Percentiles rank a stretch among this genome's conserved stretches.
These are phyloP conservation scores for Zea luxurians DNA, from an alignment of 176 grass and related monocot genomes.

Conservation along the genomic window DNA sequence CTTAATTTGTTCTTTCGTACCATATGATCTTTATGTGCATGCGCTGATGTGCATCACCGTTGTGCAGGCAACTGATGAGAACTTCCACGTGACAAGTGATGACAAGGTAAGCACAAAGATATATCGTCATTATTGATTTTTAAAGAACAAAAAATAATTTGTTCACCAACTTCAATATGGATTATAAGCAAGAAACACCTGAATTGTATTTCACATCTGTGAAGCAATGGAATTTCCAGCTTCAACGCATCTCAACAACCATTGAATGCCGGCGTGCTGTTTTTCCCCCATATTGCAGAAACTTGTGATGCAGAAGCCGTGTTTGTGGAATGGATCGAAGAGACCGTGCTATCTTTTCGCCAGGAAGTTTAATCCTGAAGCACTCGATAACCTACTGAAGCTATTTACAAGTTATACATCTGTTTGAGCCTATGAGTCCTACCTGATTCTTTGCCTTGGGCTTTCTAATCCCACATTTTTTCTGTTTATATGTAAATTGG, in stretches of 20 bases:
- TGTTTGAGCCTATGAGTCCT: slow-evolving; percentile 66
- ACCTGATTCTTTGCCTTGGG: slow-evolving; percentile 46
- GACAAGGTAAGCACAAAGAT: slow-evolving; percentile 51
- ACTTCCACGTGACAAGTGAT: slow-evolving; percentile 81
- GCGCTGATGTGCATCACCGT: slow-evolving; percentile 27
- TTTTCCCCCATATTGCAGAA: slow-evolving; percentile 52
- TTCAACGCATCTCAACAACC: neutral
- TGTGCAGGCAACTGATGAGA: slow-evolving; percentile 78
- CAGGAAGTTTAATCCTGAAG: slow-evolving; percentile 84
- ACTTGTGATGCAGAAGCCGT: slow-evolving; percentile 56
- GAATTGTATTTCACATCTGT: neutral
- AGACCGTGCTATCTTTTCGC: slow-evolving; percentile 96
- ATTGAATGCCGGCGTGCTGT: neutral
- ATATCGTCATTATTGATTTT: neutral
- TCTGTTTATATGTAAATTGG: slow-evolving; percentile 58
- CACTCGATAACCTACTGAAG: slow-evolving; percentile 75
- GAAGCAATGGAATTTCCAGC: slow-evolving; percentile 12
- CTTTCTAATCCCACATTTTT: neutral
- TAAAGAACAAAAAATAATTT: slow-evolving; percentile 18
- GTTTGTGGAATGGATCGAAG: slow-evolving; percentile 93
- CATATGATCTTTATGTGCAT: neutral
- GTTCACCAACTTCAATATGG: neutral
- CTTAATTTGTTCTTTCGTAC: neutral
- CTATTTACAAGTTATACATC: slow-evolving; percentile 81
- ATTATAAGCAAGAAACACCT: neutral